Conservation (phyloP, 495 filamentous ascomycete species). For the Aspergillus sclerotioniger region DNA sequence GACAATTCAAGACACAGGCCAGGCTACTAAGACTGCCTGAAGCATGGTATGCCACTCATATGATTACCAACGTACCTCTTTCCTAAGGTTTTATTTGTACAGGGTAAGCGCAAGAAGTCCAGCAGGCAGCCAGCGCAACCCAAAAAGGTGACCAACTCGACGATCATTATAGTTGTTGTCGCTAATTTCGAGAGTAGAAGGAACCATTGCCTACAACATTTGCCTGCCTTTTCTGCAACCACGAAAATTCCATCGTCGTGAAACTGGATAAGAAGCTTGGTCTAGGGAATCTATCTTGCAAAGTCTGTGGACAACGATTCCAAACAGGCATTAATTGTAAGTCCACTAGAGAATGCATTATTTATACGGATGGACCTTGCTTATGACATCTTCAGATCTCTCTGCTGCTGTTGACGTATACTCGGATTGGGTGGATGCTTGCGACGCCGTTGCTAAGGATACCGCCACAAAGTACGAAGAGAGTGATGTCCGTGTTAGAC, state of each 20-base stretch:
- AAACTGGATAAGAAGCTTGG: slow-evolving; percentile 90
- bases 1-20: no score
- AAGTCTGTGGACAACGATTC: slow-evolving; percentile 88
- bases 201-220: slow-evolving; percentile 87
- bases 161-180: background rate
- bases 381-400: slow-evolving; percentile 55
- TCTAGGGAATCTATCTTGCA: slow-evolving; percentile 80
- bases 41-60: slow-evolving; percentile 15
- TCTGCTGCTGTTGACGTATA: slow-evolving; percentile 92
- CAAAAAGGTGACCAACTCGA: slow-evolving; percentile 63
- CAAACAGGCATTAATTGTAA: slow-evolving; percentile 90
- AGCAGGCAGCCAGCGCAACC: slow-evolving; percentile 77
- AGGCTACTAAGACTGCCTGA: background rate
- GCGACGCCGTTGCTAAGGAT: slow-evolving; percentile 73
- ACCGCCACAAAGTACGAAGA: slow-evolving; percentile 55
- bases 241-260: slow-evolving; percentile 85
- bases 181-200: slow-evolving; percentile 50
- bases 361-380: background rate
- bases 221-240: slow-evolving; percentile 97
- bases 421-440: slow-evolving; percentile 97
- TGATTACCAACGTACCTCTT: background rate
- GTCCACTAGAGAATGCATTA: slow-evolving; percentile 23
- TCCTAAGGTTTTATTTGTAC: background rate
- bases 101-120: slow-evolving; percentile 97
- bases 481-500: slow-evolving; percentile 30